Base-by-base conservation (phyloP, 2,329 filamentous ascomycete genomes). In the Periglandula ipomoeae region DNA sequence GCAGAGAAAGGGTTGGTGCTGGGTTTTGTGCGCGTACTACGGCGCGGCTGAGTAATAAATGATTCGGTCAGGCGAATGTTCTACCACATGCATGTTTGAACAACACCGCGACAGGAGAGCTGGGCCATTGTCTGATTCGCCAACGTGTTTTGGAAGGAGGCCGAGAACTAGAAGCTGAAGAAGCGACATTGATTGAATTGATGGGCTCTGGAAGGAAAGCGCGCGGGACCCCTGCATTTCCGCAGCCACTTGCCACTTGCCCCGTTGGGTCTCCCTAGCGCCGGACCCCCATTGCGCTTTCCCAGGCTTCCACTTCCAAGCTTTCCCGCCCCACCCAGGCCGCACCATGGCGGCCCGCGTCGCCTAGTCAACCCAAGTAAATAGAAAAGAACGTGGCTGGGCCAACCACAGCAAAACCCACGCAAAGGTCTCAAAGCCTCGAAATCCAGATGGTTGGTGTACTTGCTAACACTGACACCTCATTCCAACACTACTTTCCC, bases 351-450 rank as follows among this genome's bases (percentile, higher is more conserved):
- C 19, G 19, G 34, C 35, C 35, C 30, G 13, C 46, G 58, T 63
- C 55, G 47, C 56, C 56, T 45, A 37, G 58, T 44, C 61, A 61
- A 62, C 60, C 50, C 24, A 48, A 55, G 59, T 62, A 58, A 62
- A 63, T 58, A 63, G 49, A 56, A 61, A 61, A 54, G 47, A 49
- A 46, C 50, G 61, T 61, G 61, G 61, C 60, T 63, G 60, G 61
- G 58, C 60, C 57, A 61, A 61, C 57, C 55, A 54, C 44, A 45
- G 46, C 39, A 47, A 27, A 44, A 39, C 40, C 50, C 47, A 49
- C 49, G 27, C 40, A 17, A 44, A 34, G 34, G 40, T 20, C 32
- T 39, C 43, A 30, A 44, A 43, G 30, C 32, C 46, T 41, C 32
- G 47, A 50, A 56, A 53, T 43, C 42, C 45, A 37, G 43, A 53